Conservation (phyloP, 768 basidiomycete genomes). For the Lentinula guzmanii region DNA sequence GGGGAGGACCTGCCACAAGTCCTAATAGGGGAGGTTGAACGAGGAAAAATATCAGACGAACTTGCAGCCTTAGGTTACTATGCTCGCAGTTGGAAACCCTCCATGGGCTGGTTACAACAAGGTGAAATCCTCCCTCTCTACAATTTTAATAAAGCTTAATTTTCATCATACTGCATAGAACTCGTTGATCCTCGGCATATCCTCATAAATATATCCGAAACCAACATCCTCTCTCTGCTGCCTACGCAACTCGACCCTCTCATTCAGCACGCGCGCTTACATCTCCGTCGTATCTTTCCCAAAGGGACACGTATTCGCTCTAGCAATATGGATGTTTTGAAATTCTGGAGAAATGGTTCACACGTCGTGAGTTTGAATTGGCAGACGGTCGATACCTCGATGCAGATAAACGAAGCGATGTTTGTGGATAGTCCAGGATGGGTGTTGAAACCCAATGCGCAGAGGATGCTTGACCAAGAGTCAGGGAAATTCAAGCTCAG, state of each 20-base stretch:
- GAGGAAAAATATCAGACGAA: slow-evolving; percentile 37
- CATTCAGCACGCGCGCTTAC: slow-evolving; percentile 31
- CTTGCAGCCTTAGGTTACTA: slow-evolving; percentile 56
- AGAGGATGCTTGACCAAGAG: slow-evolving; percentile 16
- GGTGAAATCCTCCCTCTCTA: slow-evolving; percentile 16
- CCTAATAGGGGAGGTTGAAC: slow-evolving; percentile 2
- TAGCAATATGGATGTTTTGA: slow-evolving; percentile 45
- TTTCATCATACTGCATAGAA: slow-evolving; percentile 17
- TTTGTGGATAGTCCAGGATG: slow-evolving; percentile 52
- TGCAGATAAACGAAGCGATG: slow-evolving; percentile 61
- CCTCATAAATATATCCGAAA: slow-evolving; percentile 59
- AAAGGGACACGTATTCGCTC: slow-evolving; percentile 51
- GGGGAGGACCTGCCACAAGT: slow-evolving; percentile 1
- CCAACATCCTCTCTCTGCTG: slow-evolving; percentile 32
- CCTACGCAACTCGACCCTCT: slow-evolving; percentile 27
- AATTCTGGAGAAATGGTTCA: slow-evolving; percentile 51
- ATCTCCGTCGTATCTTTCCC: slow-evolving; percentile 55
- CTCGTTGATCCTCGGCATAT: slow-evolving; percentile 39
- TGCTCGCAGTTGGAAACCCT: slow-evolving; percentile 57
- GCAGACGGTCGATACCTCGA: slow-evolving; percentile 53
- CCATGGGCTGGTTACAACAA: slow-evolving; percentile 41
- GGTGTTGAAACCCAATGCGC: slow-evolving; percentile 39
- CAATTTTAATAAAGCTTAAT: background rate
- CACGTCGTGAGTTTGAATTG: slow-evolving; percentile 57
- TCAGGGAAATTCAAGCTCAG: slow-evolving; percentile 15